Conservation (phyloP, 306 rosid genomes). For the Sicyos edulis region DNA sequence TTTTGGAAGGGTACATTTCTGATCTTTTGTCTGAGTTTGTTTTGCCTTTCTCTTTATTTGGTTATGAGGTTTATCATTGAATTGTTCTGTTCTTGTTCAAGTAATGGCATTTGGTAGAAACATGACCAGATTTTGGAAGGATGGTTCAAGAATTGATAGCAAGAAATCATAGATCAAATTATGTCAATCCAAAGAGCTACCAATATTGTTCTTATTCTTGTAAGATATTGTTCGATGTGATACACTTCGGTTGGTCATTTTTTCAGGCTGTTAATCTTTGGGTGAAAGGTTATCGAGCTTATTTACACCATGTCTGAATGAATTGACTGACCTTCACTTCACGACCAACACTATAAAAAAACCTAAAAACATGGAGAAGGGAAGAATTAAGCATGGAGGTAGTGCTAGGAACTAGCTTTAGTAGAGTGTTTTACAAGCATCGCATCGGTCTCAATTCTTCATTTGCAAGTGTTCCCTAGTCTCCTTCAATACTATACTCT, state of each 20-base stretch:
- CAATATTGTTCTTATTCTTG: background rate
- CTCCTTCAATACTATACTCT: too few relatives aligned
- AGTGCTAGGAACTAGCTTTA: background rate
- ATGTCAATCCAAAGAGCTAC: background rate
- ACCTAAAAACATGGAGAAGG: background rate
- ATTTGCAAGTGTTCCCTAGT: background rate
- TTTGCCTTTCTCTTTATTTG: background rate
- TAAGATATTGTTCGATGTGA: background rate
- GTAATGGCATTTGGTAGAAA: background rate
- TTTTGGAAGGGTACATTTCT: background rate
- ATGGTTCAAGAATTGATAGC: background rate
- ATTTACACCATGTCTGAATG: background rate
- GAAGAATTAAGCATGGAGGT: background rate
- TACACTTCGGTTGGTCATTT: background rate
- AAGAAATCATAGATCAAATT: background rate
- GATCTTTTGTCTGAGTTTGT: background rate
- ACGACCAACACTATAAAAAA: background rate
- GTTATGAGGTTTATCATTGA: background rate
- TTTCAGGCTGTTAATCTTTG: background rate
- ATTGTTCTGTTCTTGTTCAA: background rate
- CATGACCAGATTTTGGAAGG: background rate
- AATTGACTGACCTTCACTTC: background rate
- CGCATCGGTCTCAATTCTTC: background rate
- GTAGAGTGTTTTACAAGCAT: background rate
- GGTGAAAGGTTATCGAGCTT: background rate